These are phyloP conservation scores for Boletus fagicola DNA, from an alignment of 768 basidiomycete genomes.

Conservation along the genomic window DNA sequence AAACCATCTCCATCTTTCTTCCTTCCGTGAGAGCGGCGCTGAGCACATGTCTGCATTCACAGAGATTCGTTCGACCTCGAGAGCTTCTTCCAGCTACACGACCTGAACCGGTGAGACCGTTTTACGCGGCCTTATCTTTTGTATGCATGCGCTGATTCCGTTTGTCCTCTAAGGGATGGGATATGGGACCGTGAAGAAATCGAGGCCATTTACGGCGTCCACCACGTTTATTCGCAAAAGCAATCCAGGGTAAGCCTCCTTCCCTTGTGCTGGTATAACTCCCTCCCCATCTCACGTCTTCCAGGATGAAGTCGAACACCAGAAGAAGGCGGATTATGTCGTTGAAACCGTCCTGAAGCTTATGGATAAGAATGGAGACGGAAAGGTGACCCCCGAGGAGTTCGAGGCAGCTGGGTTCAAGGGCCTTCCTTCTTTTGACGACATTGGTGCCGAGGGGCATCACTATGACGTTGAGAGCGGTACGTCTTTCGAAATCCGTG, in stretches of 20 bases:
- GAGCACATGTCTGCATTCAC: not conserved
- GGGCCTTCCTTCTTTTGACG: constrained; percentile 80
- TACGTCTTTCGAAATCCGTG: constrained; percentile 35
- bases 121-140: not conserved
- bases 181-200: constrained; percentile 85
- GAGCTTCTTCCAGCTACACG: constrained; percentile 95
- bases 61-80: constrained; percentile 81
- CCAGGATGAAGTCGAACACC: constrained; percentile 74
- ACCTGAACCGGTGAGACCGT: constrained; percentile 69
- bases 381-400: constrained; percentile 65
- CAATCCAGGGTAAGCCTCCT: constrained; percentile 56
- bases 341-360: constrained; percentile 64
- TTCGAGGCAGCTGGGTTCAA: constrained; percentile 68
- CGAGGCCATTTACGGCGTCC: constrained; percentile 94
- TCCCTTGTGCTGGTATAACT: not conserved
- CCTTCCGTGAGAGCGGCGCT: not conserved
- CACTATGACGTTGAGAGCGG: constrained; percentile 92
- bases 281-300: not conserved
- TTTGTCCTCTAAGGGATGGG: constrained; percentile 58
- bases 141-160: not conserved
- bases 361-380: constrained; percentile 77
- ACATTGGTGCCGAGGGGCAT: constrained; percentile 86
- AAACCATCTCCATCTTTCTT: constrained; percentile 2
- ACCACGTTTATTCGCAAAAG: constrained; percentile 85
- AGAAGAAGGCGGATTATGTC: constrained; percentile 78